phyloP scores from a whole-genome alignment of 495 filamentous ascomycete genomes.

The Xylona heveae region DNA sequence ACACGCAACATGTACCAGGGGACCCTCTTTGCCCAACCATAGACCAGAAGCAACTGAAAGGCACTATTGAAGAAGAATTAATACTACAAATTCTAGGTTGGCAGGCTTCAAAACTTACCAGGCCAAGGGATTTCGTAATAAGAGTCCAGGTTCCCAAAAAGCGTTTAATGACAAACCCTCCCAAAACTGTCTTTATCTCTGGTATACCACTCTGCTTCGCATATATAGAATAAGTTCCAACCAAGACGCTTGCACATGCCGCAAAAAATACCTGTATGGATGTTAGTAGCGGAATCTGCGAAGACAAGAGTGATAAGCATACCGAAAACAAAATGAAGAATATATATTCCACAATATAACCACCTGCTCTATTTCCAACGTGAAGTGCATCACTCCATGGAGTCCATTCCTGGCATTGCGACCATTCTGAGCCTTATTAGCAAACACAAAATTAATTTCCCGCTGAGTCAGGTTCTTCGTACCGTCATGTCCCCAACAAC shows the following conservation, averaged over 20 bases:
- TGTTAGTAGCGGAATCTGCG: slow-evolving; percentile 4
- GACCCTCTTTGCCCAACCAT: slow-evolving; percentile 98
- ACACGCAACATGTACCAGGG: slow-evolving; percentile 91
- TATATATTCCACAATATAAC: slow-evolving; percentile 65
- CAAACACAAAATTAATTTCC: slow-evolving; percentile 5
- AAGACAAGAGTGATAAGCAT: slow-evolving; percentile 10
- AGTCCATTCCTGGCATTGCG: slow-evolving; percentile 66
- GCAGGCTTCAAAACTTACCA: slow-evolving; percentile 31
- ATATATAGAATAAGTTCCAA: slow-evolving; percentile 66
- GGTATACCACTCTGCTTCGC: slow-evolving; percentile 94
- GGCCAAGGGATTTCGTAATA: slow-evolving; percentile 71
- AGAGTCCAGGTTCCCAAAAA: slow-evolving; percentile 93
- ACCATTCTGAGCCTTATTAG: slow-evolving; percentile 25
- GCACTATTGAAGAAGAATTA: slow-evolving; percentile 33
- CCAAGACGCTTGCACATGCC: slow-evolving; percentile 52
- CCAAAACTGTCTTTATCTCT: slow-evolving; percentile 92
- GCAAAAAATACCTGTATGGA: slow-evolving; percentile 55
- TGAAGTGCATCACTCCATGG: slow-evolving; percentile 62
- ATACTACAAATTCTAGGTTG: not conserved
- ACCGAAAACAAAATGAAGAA: slow-evolving; percentile 72
- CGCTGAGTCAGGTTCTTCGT: slow-evolving; percentile 8
- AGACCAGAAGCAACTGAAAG: slow-evolving; percentile 86
- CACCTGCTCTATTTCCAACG: slow-evolving; percentile 37
- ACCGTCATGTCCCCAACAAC: slow-evolving; percentile 79
- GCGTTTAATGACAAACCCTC: slow-evolving; percentile 78